Evolutionary conservation across 2,329 filamentous ascomycete species (phyloP).

Genomic region (Trichoderma simmonsii): DNA sequence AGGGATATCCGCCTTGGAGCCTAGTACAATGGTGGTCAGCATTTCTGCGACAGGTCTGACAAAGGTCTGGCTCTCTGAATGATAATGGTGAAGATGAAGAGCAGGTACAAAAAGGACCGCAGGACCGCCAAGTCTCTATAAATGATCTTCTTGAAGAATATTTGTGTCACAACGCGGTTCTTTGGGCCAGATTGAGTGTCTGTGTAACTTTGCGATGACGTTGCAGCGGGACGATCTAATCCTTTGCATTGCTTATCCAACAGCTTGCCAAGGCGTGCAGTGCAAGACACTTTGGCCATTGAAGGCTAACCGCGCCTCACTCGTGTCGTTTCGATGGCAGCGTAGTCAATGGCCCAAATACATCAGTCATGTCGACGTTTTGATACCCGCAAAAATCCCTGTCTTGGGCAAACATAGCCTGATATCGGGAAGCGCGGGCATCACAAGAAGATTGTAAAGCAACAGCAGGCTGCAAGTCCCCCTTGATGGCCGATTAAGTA

Average conservation of each 20-base stretch:
- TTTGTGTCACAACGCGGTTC: not conserved
- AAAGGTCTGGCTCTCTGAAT: not conserved
- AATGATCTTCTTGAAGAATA: not conserved
- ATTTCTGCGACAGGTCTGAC: not conserved
- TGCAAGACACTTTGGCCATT: not conserved
- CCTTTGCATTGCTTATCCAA: not conserved
- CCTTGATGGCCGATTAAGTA: not conserved
- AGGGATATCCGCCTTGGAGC: conserved; percentile 87
- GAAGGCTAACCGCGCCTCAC: not conserved
- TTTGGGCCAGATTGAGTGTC: not conserved
- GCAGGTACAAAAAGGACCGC: not conserved
- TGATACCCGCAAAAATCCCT: not conserved
- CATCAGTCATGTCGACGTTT: not conserved
- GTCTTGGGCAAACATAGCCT: not conserved
- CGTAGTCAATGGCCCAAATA: not conserved
- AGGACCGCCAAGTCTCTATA: not conserved
- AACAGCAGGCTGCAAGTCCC: not conserved
- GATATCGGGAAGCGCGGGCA: not conserved
- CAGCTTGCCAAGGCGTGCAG: not conserved
- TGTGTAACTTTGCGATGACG: conserved; percentile 10
- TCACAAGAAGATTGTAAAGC: not conserved
- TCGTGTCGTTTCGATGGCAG: not conserved
- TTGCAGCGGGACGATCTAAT: not conserved
- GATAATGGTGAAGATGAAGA: not conserved
- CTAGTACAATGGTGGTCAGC: conserved; percentile 44